These are phyloP conservation scores for Podila verticillata DNA, from an alignment of 192 early-diverging fungal genomes.

Conservation along the genomic window DNA sequence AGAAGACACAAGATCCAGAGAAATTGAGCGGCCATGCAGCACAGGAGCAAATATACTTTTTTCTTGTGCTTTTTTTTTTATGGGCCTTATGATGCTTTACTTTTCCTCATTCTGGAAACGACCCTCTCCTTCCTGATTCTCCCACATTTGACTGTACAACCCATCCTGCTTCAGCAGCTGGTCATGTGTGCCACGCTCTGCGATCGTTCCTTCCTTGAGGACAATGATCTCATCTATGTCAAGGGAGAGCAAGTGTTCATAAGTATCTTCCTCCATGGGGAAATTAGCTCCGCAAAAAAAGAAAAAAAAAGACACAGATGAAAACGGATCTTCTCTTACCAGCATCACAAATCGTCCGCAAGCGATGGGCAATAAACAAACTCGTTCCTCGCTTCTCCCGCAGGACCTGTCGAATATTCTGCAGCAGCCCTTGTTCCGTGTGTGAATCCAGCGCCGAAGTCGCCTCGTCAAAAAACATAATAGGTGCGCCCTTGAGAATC, in stretches of 20 bases:
- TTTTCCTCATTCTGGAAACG: neutral
- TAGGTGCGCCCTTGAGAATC: constrained; percentile 91
- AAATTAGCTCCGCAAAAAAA: neutral
- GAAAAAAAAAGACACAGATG: neutral
- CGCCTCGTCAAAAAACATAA: constrained; percentile 93
- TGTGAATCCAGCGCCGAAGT: constrained; percentile 87
- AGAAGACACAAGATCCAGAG: too few relatives aligned
- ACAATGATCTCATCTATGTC: constrained; percentile 84
- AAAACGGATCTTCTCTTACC: constrained; percentile 49
- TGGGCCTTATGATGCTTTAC: too few relatives aligned
- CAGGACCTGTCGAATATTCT: constrained; percentile 82
- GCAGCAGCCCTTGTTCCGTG: constrained; percentile 86
- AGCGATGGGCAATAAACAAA: constrained; percentile 91
- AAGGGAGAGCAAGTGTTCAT: neutral
- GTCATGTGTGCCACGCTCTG: constrained; percentile 83
- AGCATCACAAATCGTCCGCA: constrained; percentile 86
- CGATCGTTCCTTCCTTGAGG: constrained; percentile 78
- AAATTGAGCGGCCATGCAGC: too few relatives aligned
- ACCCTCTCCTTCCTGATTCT: constrained; percentile 59
- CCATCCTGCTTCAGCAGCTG: constrained; percentile 71
- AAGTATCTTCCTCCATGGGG: too few relatives aligned
- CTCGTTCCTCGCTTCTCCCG: constrained; percentile 75
- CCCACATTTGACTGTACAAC: constrained; percentile 89
- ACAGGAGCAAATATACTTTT: too few relatives aligned
- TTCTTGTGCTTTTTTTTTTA: too few relatives aligned